Conservation (phyloP, 306 rosid species). For the Albizia julibrissin region DNA sequence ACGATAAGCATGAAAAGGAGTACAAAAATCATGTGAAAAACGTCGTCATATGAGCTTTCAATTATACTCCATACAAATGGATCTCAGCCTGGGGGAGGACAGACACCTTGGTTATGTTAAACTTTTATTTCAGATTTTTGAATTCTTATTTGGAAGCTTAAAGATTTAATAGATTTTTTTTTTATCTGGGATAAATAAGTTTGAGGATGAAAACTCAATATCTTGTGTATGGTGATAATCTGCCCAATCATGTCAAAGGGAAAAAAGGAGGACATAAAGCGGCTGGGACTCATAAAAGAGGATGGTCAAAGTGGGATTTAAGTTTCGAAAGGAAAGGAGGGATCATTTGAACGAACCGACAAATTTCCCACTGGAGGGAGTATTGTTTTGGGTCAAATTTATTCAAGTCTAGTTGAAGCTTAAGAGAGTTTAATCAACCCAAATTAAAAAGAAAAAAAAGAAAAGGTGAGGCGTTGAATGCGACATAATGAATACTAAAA, state of each 20-base stretch:
- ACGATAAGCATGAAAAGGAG: background rate
- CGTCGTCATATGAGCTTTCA: no score
- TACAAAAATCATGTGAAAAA: background rate
- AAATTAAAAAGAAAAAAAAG: background rate
- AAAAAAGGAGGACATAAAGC: background rate
- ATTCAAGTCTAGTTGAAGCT: background rate
- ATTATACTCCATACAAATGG: no score
- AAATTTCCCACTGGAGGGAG: background rate
- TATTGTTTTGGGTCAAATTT: background rate
- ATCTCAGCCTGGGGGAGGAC: no score
- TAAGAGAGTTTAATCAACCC: background rate
- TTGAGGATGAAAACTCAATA: background rate
- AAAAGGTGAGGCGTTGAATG: background rate
- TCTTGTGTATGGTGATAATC: background rate
- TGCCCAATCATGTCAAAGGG: background rate
- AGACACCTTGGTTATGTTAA: background rate
- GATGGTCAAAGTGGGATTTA: background rate
- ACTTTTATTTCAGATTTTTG: background rate
- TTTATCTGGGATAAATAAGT: background rate
- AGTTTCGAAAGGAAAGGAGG: background rate
- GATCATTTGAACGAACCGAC: background rate
- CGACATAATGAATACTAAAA: no score
- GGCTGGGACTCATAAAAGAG: background rate
- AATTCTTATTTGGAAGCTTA: background rate
- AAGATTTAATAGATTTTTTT: no score